Evolutionary conservation across 2,329 filamentous ascomycete genomes (phyloP).

Genomic region (Talaromyces rugulosus): DNA sequence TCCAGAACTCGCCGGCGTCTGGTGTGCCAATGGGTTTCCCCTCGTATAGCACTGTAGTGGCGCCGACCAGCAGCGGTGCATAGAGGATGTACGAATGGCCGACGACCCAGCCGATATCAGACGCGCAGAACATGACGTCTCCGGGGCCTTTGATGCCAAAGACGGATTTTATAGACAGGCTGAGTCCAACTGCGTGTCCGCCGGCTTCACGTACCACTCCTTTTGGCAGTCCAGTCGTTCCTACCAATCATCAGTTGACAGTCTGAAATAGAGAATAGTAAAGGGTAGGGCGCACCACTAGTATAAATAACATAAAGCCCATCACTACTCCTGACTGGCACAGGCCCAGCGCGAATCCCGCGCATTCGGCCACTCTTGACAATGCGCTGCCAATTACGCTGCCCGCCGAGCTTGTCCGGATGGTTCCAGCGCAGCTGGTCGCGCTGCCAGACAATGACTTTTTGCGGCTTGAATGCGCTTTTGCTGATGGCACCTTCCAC

Average conservation of each 20-base stretch:
- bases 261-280: not conserved
- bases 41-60: conserved; percentile 83
- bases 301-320: conserved; percentile 90
- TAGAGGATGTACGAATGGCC: conserved; percentile 87
- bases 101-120: conserved; percentile 90
- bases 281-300: conserved; percentile 45
- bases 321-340: conserved; percentile 73
- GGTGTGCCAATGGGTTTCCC: conserved; percentile 92
- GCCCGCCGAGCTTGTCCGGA: conserved; percentile 61
- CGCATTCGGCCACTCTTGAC: conserved; percentile 66
- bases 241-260: conserved; percentile 24
- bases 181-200: conserved; percentile 80
- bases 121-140: conserved; percentile 75
- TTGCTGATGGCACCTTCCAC: conserved; percentile 68
- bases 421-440: conserved; percentile 71
- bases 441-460: conserved; percentile 79
- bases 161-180: conserved; percentile 75
- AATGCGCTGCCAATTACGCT: conserved; percentile 75
- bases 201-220: conserved; percentile 78
- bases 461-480: conserved; percentile 66
- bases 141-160: conserved; percentile 80
- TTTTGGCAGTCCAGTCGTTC: conserved; percentile 78
- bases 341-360: conserved; percentile 66
- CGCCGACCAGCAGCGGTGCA: conserved; percentile 77
- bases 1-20: conserved; percentile 83